A percentile compares a stretch with the other conserved stretches of the same genome.
These are phyloP conservation scores for Dothiorella sarmentorum DNA, from an alignment of 2,329 filamentous ascomycete species.

Conservation along the genomic window DNA sequence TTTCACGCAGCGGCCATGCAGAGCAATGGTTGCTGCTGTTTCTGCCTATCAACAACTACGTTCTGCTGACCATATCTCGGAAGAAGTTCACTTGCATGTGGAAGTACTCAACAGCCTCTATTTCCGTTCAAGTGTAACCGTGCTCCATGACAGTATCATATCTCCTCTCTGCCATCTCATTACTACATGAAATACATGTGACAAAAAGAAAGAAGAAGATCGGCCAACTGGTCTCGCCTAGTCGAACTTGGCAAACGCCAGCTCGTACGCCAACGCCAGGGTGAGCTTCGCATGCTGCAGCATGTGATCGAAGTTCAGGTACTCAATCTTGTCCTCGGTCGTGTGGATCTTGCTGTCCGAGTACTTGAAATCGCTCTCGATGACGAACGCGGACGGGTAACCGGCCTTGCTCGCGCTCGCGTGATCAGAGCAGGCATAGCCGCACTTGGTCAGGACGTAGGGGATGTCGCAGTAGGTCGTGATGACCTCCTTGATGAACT, in stretches of 20 bases:
- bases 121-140: background rate
- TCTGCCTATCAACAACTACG: no score
- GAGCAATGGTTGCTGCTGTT: no score
- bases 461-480: constrained; percentile 85
- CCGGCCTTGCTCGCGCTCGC: constrained; percentile 70
- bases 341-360: constrained; percentile 66
- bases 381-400: constrained; percentile 72
- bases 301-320: constrained; percentile 84
- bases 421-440: constrained; percentile 78
- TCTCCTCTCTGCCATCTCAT: constrained; percentile 1
- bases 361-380: constrained; percentile 67
- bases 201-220: background rate
- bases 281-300: constrained; percentile 84
- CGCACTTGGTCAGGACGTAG: constrained; percentile 82
- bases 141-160: background rate
- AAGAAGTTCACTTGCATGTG: constrained; percentile 1
- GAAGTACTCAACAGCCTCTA: background rate
- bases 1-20: no score
- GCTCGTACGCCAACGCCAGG: constrained; percentile 76
- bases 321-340: constrained; percentile 67
- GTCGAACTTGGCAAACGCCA: constrained; percentile 71
- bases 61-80: constrained; percentile 3
- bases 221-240: constrained; percentile 22
- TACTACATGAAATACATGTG: background rate
- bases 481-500: constrained; percentile 87